Evolutionary conservation across 129 eudicot genomes (phyloP).

Genomic region (Ambrosia trifida): DNA sequence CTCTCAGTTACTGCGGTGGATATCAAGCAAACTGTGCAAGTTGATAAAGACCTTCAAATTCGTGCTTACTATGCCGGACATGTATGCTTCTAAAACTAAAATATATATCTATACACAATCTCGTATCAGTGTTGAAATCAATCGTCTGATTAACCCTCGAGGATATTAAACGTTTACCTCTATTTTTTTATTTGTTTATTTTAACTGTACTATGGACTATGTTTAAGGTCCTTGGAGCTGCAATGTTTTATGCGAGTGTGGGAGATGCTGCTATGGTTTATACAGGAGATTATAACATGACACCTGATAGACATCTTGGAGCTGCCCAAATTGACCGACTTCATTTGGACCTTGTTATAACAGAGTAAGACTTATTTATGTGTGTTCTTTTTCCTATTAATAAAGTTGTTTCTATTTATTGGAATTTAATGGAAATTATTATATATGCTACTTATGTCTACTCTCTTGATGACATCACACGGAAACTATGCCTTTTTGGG

Average conservation of each 20-base stretch:
- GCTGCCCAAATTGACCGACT: slow-evolving; percentile 90
- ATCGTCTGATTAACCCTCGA: not conserved
- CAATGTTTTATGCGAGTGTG: slow-evolving; percentile 91
- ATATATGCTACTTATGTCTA: not conserved
- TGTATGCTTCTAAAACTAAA: slow-evolving; percentile 53
- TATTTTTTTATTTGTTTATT: slow-evolving; percentile 4
- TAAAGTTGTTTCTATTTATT: not conserved
- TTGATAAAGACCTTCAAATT: slow-evolving; percentile 86
- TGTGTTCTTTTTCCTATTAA: not conserved
- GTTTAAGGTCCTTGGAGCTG: slow-evolving; percentile 93
- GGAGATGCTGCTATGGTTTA: slow-evolving; percentile 84
- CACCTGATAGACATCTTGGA: slow-evolving; percentile 95
- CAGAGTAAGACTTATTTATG: slow-evolving; percentile 55
- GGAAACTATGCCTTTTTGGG: not conserved
- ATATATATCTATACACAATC: slow-evolving; percentile 9
- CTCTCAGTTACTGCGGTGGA: slow-evolving; percentile 78
- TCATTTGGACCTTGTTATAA: slow-evolving; percentile 80
- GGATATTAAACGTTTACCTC: slow-evolving; percentile 1
- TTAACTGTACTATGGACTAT: not conserved
- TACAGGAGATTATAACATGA: slow-evolving; percentile 94
- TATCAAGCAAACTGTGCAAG: slow-evolving; percentile 84
- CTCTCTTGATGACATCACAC: slow-evolving; percentile 18
- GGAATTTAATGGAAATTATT: not conserved
- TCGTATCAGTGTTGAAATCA: not conserved
- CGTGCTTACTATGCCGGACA: slow-evolving; percentile 98